Percentiles rank a stretch among this genome's conserved stretches.
phyloP scores from a whole-genome alignment of 148 eudicot species.

The Fagopyrum esculentum region DNA sequence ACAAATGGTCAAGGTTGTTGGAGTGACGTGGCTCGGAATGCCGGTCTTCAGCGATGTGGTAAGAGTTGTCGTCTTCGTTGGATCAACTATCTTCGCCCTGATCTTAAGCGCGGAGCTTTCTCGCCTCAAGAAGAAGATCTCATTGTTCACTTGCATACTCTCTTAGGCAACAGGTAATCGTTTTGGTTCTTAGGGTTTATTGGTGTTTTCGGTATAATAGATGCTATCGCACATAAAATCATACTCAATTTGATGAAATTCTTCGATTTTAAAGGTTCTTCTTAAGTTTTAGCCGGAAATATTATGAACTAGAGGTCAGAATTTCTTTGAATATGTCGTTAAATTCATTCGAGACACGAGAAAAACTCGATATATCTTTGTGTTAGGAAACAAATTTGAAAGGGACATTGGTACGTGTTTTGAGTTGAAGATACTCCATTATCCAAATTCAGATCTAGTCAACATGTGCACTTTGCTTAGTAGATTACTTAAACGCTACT shows the following conservation, averaged over 20 bases:
- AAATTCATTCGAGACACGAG: too few species aligned
- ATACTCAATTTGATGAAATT: too few species aligned
- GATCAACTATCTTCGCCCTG: slow-evolving; percentile 61
- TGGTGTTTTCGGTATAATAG: too few species aligned
- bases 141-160: slow-evolving; percentile 53
- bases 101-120: slow-evolving; percentile 59
- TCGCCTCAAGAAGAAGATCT: slow-evolving; percentile 57
- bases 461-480: slow-evolving; percentile 9
- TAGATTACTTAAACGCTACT: neutral
- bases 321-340: too few species aligned
- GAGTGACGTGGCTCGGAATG: slow-evolving; percentile 66
- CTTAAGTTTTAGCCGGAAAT: too few species aligned
- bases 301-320: too few species aligned
- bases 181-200: neutral
- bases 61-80: slow-evolving; percentile 61
- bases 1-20: slow-evolving; percentile 54
- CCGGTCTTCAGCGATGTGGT: slow-evolving; percentile 53
- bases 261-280: too few species aligned
- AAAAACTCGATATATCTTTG: neutral
- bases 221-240: too few species aligned
- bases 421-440: slow-evolving; percentile 56
- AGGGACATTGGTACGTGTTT: slow-evolving; percentile 25
- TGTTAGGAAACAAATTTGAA: slow-evolving; percentile 22
- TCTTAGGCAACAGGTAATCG: slow-evolving; percentile 46
- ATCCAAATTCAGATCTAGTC: slow-evolving; percentile 1